These are phyloP conservation scores for Talaromyces sp. DNA, from an alignment of 2,329 filamentous ascomycete species.

Conservation along the genomic window DNA sequence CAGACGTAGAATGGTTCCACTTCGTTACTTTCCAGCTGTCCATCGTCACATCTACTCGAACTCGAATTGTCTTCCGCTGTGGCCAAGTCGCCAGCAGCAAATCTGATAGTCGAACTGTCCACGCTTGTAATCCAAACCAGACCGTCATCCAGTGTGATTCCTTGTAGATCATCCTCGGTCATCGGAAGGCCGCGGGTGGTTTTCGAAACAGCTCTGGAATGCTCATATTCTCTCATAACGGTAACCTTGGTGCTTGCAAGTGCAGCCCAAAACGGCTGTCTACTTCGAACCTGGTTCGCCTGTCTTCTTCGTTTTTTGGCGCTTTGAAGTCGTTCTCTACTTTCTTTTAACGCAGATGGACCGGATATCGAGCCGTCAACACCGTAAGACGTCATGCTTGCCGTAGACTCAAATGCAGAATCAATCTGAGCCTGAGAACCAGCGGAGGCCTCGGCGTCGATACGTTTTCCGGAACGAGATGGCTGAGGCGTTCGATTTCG, in stretches of 20 bases:
- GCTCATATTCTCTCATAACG: constrained; percentile 85
- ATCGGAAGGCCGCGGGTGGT: constrained; percentile 38
- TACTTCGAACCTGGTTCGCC: constrained; percentile 82
- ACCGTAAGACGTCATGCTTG: constrained; percentile 40
- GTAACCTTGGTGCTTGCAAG: constrained; percentile 95
- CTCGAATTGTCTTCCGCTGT: constrained; percentile 29
- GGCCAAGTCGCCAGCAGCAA: constrained; percentile 44
- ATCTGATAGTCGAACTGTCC: constrained; percentile 47
- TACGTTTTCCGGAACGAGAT: constrained; percentile 41
- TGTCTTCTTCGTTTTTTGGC: constrained; percentile 86
- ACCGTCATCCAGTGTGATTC: constrained; percentile 41
- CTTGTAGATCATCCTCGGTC: constrained; percentile 43
- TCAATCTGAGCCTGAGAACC: constrained; percentile 43
- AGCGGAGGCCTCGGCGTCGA: constrained; percentile 46
- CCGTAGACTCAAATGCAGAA: constrained; percentile 43
- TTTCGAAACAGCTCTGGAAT: constrained; percentile 57
- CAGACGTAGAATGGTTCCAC: constrained; percentile 63
- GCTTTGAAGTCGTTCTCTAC: constrained; percentile 57
- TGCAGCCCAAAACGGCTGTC: constrained; percentile 91
- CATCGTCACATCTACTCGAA: constrained; percentile 27
- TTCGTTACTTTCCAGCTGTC: constrained; percentile 28
- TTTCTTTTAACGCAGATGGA: constrained; percentile 51
- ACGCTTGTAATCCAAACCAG: constrained; percentile 48
- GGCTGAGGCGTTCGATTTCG: constrained; percentile 43
- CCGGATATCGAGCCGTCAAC: constrained; percentile 49